A percentile compares a stretch with the other conserved stretches of the same genome.
Evolutionary conservation across 106 monocot genomes (phyloP).

Genomic region (Allium cepa): DNA sequence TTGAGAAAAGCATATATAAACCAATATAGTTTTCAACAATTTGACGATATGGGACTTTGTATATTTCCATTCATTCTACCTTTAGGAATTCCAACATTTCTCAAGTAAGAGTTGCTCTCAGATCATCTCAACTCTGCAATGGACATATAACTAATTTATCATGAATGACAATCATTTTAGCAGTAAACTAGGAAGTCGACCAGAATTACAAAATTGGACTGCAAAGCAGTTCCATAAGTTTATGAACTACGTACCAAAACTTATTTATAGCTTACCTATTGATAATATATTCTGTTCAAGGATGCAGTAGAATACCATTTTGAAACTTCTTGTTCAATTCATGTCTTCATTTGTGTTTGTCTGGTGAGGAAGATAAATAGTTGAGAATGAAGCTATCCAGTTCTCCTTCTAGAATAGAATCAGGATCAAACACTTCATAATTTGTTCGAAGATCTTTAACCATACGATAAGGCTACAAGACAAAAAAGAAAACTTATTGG

Average conservation of each 20-base stretch:
- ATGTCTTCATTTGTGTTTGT: conserved; percentile 2
- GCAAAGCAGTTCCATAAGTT: no score
- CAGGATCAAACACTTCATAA: conserved; percentile 89
- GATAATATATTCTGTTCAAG: neutral
- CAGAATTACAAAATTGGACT: no score
- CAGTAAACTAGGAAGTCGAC: no score
- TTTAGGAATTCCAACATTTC: no score
- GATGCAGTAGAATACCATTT: neutral
- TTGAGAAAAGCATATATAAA: no score
- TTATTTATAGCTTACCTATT: no score
- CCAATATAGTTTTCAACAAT: no score
- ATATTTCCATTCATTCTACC: no score
- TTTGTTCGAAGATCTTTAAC: conserved; percentile 96
- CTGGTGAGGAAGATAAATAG: conserved; percentile 50
- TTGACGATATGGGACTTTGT: no score
- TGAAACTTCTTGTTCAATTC: neutral
- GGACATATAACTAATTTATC: neutral
- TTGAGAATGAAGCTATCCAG: conserved; percentile 87
- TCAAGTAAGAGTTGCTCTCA: no score
- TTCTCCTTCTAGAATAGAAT: conserved; percentile 84
- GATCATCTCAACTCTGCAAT: neutral
- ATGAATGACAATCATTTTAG: neutral
- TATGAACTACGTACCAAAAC: no score
- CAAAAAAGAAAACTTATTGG: neutral
- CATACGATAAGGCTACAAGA: conserved; percentile 78